A percentile compares a stretch with the other conserved stretches of the same genome.
Conservation (phyloP, 768 basidiomycete species). For the Terana coerulea region DNA sequence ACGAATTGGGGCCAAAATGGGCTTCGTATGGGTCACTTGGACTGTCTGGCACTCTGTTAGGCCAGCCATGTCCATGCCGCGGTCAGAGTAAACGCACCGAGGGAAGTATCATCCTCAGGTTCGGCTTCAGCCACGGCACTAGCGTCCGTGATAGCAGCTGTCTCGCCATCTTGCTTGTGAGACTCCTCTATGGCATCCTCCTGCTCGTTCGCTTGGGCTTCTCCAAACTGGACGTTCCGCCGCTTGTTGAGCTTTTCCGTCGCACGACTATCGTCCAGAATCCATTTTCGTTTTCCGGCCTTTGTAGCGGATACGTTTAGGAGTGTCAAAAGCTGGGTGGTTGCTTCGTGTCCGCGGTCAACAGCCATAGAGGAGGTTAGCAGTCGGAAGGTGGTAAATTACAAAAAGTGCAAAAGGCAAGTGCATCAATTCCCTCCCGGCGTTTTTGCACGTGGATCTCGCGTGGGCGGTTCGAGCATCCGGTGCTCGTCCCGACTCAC, state of each 20-base stretch:
- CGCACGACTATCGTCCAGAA: slow-evolving; percentile 31
- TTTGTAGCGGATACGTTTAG: slow-evolving; percentile 87
- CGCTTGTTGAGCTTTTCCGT: slow-evolving; percentile 70
- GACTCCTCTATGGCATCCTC: slow-evolving; percentile 6
- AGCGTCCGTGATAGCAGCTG: background rate
- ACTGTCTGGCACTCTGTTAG: slow-evolving; percentile 9
- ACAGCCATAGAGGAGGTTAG: slow-evolving; percentile 23
- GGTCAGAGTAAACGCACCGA: background rate
- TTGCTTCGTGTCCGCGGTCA: slow-evolving; percentile 47
- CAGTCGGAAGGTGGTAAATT: background rate
- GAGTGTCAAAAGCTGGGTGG: slow-evolving; percentile 80
- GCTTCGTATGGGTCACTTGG: slow-evolving; percentile 54
- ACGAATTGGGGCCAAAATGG: slow-evolving; percentile 67
- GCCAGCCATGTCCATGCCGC: background rate
- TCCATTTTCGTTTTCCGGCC: slow-evolving; percentile 50
- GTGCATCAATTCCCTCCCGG: background rate
- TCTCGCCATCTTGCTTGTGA: slow-evolving; percentile 14
- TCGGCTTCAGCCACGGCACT: slow-evolving; percentile 21
- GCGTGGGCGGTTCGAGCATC: background rate
- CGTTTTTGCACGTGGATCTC: background rate
- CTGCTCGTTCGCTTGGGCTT: background rate
- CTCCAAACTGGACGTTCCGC: slow-evolving; percentile 35
- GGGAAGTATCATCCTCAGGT: slow-evolving; percentile 10
- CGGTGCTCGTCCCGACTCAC: background rate
- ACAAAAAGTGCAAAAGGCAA: slow-evolving; percentile 7